phyloP scores from a whole-genome alignment of 2,329 filamentous ascomycete genomes.

The Fusarium mundagurra region DNA sequence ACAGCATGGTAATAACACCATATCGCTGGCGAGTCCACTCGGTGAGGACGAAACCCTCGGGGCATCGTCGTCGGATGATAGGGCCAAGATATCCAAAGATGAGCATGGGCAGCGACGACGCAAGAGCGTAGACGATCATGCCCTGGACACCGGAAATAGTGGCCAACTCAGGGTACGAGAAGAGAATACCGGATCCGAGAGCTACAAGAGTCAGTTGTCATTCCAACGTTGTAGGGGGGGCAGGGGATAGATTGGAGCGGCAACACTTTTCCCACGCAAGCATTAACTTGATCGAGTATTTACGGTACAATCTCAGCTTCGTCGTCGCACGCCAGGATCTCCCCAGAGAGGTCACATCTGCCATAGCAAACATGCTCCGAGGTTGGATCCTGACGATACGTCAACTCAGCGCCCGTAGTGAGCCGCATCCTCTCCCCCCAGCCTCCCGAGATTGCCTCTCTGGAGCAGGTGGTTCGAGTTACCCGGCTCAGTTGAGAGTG shows the following conservation, averaged over 20 bases:
- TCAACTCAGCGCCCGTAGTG: slow-evolving; percentile 87
- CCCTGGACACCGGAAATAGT: slow-evolving; percentile 84
- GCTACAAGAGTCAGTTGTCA: slow-evolving; percentile 66
- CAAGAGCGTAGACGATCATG: slow-evolving; percentile 77
- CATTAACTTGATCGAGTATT: slow-evolving; percentile 98
- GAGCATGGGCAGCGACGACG: slow-evolving; percentile 77
- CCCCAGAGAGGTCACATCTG: slow-evolving; percentile 38
- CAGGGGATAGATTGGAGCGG: slow-evolving; percentile 68
- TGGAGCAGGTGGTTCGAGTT: slow-evolving; percentile 28
- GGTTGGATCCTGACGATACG: slow-evolving; percentile 63
- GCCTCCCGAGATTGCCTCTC: slow-evolving; percentile 45
- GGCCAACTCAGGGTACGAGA: slow-evolving; percentile 83
- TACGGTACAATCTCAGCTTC: slow-evolving; percentile 96
- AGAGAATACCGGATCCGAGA: slow-evolving; percentile 84
- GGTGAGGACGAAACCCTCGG: slow-evolving; percentile 84
- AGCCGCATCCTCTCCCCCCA: slow-evolving; percentile 64
- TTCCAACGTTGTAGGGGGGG: slow-evolving; percentile 23
- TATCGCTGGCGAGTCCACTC: slow-evolving; percentile 87
- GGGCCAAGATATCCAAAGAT: slow-evolving; percentile 79
- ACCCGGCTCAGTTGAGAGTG: slow-evolving; percentile 1
- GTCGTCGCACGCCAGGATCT: slow-evolving; percentile 57
- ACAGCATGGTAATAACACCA: slow-evolving; percentile 73
- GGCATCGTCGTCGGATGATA: slow-evolving; percentile 81
- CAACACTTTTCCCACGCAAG: slow-evolving; percentile 98
- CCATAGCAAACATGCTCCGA: slow-evolving; percentile 4